A percentile compares a stretch with the other conserved stretches of the same genome.
phyloP scores from a whole-genome alignment of 371 early-diverging fungal genomes.

The Mortierella polycephala region DNA sequence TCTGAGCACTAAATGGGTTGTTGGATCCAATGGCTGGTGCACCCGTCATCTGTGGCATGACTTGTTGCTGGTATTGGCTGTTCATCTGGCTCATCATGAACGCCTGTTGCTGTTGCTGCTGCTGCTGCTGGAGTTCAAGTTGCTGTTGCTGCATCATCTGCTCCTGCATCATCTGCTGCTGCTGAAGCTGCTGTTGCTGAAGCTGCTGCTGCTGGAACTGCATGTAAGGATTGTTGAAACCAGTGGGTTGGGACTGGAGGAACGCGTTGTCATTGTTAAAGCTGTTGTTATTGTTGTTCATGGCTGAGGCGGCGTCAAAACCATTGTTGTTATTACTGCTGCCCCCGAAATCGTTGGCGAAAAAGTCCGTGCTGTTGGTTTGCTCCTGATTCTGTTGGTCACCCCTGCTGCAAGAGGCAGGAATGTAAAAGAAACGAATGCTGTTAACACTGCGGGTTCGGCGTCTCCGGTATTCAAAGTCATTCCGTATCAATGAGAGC shows the following conservation, averaged over 20 bases:
- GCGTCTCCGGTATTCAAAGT: no score
- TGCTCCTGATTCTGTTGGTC: slow-evolving; percentile 52
- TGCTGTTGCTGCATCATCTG: slow-evolving; percentile 52
- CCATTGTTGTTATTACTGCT: slow-evolving; percentile 44
- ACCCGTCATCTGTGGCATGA: slow-evolving; percentile 51
- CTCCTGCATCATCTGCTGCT: slow-evolving; percentile 57
- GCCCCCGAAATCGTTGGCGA: slow-evolving; percentile 58
- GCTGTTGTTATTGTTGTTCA: slow-evolving; percentile 45
- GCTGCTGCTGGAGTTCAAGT: slow-evolving; percentile 5
- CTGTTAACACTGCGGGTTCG: no score
- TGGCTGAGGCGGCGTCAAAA: slow-evolving; percentile 30
- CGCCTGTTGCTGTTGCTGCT: no score
- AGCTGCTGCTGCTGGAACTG: slow-evolving; percentile 60
- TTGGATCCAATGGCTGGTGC: slow-evolving; percentile 53
- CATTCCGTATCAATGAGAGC: no score
- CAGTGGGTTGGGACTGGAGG: slow-evolving; percentile 59
- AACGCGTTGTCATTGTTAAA: slow-evolving; percentile 38
- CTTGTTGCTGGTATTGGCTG: slow-evolving; percentile 51
- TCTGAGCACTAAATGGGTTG: slow-evolving; percentile 54
- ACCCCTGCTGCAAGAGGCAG: background rate
- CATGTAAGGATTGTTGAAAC: slow-evolving; percentile 59
- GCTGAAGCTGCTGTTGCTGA: slow-evolving; percentile 59
- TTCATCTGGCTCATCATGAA: slow-evolving; percentile 35
- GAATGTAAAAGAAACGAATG: no score
- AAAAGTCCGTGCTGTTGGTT: slow-evolving; percentile 62